These are phyloP conservation scores for Pelomyxa schiedti DNA, from an alignment of 78 protist genomes.

Conservation along the genomic window DNA sequence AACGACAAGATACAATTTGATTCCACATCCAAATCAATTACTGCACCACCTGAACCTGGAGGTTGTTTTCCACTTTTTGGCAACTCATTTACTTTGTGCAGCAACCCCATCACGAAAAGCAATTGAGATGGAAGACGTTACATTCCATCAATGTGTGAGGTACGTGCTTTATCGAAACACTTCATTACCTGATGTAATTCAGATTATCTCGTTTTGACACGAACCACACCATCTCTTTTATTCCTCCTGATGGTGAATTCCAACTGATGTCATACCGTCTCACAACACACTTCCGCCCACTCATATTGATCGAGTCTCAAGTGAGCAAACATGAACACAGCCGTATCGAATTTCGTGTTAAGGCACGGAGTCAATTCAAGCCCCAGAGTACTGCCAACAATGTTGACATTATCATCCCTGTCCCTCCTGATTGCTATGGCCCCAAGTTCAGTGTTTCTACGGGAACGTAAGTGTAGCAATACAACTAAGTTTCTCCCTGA, in stretches of 20 bases:
- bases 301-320: conserved; percentile 84
- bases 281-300: conserved; percentile 77
- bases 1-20: conserved; percentile 90
- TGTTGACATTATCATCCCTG: conserved; percentile 88
- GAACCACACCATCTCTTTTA: conserved; percentile 94
- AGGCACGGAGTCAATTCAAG: conserved; percentile 83
- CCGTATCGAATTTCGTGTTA: conserved; percentile 84
- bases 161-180: too few species aligned
- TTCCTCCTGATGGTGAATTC: conserved; percentile 98
- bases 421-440: conserved; percentile 91
- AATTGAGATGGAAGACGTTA: conserved; percentile 96
- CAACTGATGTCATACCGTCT: conserved; percentile 97
- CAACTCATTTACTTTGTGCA: too few species aligned
- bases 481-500: too few species aligned
- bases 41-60: too few species aligned
- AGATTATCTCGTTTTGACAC: conserved; percentile 85
- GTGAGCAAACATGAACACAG: conserved; percentile 71
- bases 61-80: too few species aligned
- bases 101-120: conserved; percentile 72
- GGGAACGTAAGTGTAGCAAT: not conserved
- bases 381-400: conserved; percentile 82
- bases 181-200: too few species aligned
- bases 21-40: not conserved
- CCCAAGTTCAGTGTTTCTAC: conserved; percentile 88
- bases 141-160: conserved; percentile 98